Evolutionary conservation across 164 flowering plant species (phyloP).

Genomic region (Liriodendron chinense): DNA sequence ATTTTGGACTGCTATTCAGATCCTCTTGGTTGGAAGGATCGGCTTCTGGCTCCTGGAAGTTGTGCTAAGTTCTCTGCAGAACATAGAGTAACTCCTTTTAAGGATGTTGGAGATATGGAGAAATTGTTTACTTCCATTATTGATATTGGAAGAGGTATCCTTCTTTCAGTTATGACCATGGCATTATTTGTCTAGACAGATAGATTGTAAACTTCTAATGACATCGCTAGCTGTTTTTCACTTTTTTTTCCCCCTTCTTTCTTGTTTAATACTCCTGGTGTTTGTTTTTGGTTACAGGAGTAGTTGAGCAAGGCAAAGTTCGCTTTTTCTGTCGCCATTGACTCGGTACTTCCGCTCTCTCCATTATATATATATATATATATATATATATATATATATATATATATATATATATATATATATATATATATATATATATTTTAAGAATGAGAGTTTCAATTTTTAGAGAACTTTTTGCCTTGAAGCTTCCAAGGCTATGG

Average conservation of each 20-base stretch:
- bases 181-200: not conserved
- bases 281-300: slow-evolving; percentile 41
- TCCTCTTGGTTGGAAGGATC: slow-evolving; percentile 88
- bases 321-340: slow-evolving; percentile 83
- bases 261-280: not conserved
- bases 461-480: not conserved
- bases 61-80: slow-evolving; percentile 11
- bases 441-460: not conserved
- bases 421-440: no score
- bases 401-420: no score
- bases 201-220: not conserved
- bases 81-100: slow-evolving; percentile 27
- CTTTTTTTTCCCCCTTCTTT: not conserved
- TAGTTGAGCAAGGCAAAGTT: slow-evolving; percentile 54
- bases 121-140: slow-evolving; percentile 45
- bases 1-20: slow-evolving; percentile 87
- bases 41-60: slow-evolving; percentile 26
- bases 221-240: not conserved
- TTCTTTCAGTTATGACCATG: not conserved
- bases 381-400: no score
- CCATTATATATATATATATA: no score
- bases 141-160: slow-evolving; percentile 70
- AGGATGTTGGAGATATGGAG: slow-evolving; percentile 57
- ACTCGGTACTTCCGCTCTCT: slow-evolving; percentile 50
- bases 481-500: not conserved